Evolutionary conservation across 164 flowering plant species (phyloP), one percentile per base, ranked within the genome.

Genomic region (Berberis thunbergii): DNA sequence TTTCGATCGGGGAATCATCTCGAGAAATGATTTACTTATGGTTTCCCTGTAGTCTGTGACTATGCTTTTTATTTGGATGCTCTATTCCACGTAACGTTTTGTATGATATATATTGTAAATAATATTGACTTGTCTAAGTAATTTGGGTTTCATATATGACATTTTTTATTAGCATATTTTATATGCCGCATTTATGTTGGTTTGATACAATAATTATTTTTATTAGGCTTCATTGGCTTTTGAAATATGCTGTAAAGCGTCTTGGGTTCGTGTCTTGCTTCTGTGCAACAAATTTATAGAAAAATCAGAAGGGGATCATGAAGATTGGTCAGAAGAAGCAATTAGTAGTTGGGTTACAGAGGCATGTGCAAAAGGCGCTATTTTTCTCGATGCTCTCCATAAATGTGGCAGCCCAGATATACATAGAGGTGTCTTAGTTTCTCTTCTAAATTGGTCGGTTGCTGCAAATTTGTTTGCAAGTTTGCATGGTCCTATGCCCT

Each of bases 191-290:
- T 26, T 26, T 26, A 26, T 48, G 50, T 7, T 48, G 10, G 10
- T 48, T 48, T 4, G 7, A 48, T 26, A 26, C 26, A 26, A 26
- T 26, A 26, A 26, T 26, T 48, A 6, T 48, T 4, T 4, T 48
- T 48, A 11, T 2, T 84, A 93, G 98, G 96, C 96, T 67, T 76
- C 81, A 8, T 43, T 76, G 72, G 82, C 84, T 40, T 66, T 91
- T 7, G 76, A 83, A 42, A 64, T 86, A 61, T 82, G 82, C 72
- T 79, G 74, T 73, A 76, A 66, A 64, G 87, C 88, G 71, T 76
- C 86, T 12, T 91, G 98, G 97, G 67, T 69, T 50, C 69, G 76
- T 77, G 77, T 80, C 62, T 66, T 70, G 54, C 71, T 69, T 64
- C 74, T 78, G 52, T 86, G 87, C 70, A 66, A 78, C 64, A 70